Evolutionary conservation across 257 asterid species (phyloP), one percentile per base, ranked within the genome.

Genomic region (Lavandula angustifolia): DNA sequence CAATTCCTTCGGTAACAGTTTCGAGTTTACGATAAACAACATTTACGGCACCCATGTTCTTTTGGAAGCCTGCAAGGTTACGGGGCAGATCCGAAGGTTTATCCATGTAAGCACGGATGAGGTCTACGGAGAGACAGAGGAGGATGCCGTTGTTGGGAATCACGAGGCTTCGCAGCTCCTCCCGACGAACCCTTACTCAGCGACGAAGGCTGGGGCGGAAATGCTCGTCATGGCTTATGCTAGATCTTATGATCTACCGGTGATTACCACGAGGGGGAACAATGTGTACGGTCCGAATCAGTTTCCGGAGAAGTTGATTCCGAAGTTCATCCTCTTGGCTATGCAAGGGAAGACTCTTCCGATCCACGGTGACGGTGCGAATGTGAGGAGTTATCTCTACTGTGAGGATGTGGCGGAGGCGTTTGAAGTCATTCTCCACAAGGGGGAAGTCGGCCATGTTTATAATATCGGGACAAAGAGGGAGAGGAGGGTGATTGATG

Each of bases 391-490:
- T 66, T 92, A 92, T 71, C 91, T 92, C 51, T 92, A 87, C 33
- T 89, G 97, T 35, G 99, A 92, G 79, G 99, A 92, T 72, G 99
- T 92, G 22, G 97, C 99, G 0, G 99, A 92, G 84, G 99, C 99
- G 3, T 92, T 92, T 17, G 98, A 92, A 54, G 84, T 78, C 42
- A 52, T 92, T 80, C 98, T 92, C 70, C 98, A 92, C 81, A 85
- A 75, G 73, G 98, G 97, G 31, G 97, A 89, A 77, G 96, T 92
- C 52, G 98, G 98, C 52, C 96, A 89, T 70, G 92, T 92, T 60
- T 92, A 92, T 81, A 92, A 92, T 80, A 83, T 92, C 9, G 97
- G 98, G 9, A 92, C 98, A 0, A 92, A 84, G 85, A 89, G 78
- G 82, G 98, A 92, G 73, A 81, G 98, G 81, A 75, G 99, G 54